Evolutionary conservation across 129 eudicot genomes (phyloP), one percentile per base, ranked within the genome.

Genomic region (Centella asiatica): DNA sequence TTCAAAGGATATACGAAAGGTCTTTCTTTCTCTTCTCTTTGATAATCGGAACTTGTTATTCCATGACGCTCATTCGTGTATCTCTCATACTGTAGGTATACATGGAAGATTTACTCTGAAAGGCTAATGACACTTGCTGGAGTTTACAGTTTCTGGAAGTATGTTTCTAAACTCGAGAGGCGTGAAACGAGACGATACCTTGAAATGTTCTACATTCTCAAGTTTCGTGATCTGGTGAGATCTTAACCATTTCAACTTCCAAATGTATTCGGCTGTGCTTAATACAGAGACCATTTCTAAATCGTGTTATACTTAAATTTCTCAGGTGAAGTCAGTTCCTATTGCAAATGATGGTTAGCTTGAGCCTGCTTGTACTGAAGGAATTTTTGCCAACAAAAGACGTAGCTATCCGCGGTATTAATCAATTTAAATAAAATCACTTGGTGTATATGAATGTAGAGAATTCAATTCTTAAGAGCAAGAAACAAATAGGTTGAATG

Each of bases 151-250:
- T 93, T 93, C 80, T 93, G 96, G 99, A 93, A 88, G 68, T 70
- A 82, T 68, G 96, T 85, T 51, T 87, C 95, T 1, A 93, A 93
- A 79, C 92, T 93, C 4, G 99, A 93, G 59, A 85, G 96, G 76
- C 94, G 86, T 42, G 99, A 88, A 73, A 93, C 76, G 6, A 79
- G 95, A 33, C 95, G 96, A 57, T 93, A 93, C 65, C 99, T 93
- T 33, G 96, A 93, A 80, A 93, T 93, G 99, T 93, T 93, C 66
- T 85, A 88, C 84, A 93, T 88, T 74, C 95, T 93, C 67, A 93
- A 87, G 81, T 85, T 82, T 77, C 86, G 96, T 25, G 92, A 87
- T 57, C 70, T 93, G 92, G 99, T 92, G 36, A 83, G 95, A 62
- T 39, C 32, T 66, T 26, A 54, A 15, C 26, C 26, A 55, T 53